Evolutionary conservation across 495 filamentous ascomycete genomes (phyloP), one percentile per base, ranked within the genome.

Genomic region (Delitschia confertaspora): DNA sequence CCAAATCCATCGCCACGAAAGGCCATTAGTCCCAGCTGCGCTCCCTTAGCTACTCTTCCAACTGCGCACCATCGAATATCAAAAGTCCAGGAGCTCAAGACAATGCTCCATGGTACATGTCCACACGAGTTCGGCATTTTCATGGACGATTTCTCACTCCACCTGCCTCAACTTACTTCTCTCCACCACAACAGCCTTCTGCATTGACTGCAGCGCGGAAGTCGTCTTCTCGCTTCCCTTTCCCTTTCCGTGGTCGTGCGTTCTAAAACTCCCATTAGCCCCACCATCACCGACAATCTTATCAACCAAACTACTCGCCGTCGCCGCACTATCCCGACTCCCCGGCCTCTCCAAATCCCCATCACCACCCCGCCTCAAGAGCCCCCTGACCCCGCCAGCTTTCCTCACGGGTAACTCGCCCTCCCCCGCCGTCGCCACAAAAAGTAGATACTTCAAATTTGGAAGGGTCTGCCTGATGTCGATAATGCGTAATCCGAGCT

Each of bases 391-490:
- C 1, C 84, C 85, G 6, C 86, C 85, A 23, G 74, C 73, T 58
- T 89, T 93, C 11, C 88, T 65, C 17, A 75, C 78, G 0, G 85
- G 86, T 10, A 93, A 62, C 50, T 91, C 85, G 11, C 82, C 75
- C 30, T 71, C 78, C 1, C 83, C 83, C 0, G 85, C 82, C 16
- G 82, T 85, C 32, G 86, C 78, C 3, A 93, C 79, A 48, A 85
- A 93, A 2, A 95, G 67, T n/a, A 95, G 64, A 47, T 93, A 94
- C 63, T 93, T 93, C 14, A 96, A 64, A 54, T 98, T 98, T 26
- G 87, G 85, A 11, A 95, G 67, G 2, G 89, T 96, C 45, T 94
- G 84, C 0, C 91, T 71, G 10, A 94, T 82, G 60, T 98, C 91
- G 27, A 93, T 70, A 7, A 87, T 75, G 32, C 78, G 75, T 2